phyloP scores from a whole-genome alignment of 2,329 filamentous ascomycete genomes.

The Raffaelea deltoideospora region DNA sequence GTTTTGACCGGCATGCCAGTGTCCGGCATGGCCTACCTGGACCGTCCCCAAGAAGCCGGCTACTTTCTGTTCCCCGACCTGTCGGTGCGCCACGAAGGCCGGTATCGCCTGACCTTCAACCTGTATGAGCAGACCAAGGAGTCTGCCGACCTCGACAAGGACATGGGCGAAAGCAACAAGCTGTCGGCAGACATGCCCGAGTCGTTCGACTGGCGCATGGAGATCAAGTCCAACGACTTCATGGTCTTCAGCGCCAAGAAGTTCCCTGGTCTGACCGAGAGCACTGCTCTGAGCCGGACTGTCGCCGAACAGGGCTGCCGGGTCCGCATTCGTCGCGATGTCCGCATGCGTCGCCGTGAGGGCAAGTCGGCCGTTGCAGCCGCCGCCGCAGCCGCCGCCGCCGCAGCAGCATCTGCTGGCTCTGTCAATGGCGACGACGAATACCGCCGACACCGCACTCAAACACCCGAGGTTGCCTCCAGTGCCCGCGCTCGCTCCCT shows the following conservation, averaged over 20 bases:
- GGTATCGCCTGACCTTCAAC: constrained; percentile 82
- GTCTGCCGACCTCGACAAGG: constrained; percentile 57
- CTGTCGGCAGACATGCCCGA: constrained; percentile 20
- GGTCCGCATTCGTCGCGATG: constrained; percentile 82
- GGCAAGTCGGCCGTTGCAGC: constrained; percentile 12
- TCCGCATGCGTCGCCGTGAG: constrained; percentile 35
- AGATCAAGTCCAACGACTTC: constrained; percentile 78
- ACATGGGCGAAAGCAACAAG: constrained; percentile 19
- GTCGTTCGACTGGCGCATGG: constrained; percentile 70
- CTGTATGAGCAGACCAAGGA: constrained; percentile 91
- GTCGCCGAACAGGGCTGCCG: constrained; percentile 95
- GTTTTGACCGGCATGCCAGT: constrained; percentile 90
- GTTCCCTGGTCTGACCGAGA: constrained; percentile 85
- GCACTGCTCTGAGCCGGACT: constrained; percentile 73
- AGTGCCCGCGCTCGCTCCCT: constrained; percentile 17
- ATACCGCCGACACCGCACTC: constrained; percentile 17
- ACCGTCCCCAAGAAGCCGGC: constrained; percentile 63
- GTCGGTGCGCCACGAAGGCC: constrained; percentile 88
- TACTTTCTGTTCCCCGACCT: constrained; percentile 98
- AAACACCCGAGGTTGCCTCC: constrained; percentile 15
- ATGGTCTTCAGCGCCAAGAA: constrained; percentile 94
- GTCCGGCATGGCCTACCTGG: constrained; percentile 89
- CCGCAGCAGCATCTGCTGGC: constrained; percentile 2
- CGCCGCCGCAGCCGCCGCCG: constrained; percentile 1
- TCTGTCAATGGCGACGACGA: constrained; percentile 14